Conservation (phyloP, 768 basidiomycete species). For the Termitomyces sp. region DNA sequence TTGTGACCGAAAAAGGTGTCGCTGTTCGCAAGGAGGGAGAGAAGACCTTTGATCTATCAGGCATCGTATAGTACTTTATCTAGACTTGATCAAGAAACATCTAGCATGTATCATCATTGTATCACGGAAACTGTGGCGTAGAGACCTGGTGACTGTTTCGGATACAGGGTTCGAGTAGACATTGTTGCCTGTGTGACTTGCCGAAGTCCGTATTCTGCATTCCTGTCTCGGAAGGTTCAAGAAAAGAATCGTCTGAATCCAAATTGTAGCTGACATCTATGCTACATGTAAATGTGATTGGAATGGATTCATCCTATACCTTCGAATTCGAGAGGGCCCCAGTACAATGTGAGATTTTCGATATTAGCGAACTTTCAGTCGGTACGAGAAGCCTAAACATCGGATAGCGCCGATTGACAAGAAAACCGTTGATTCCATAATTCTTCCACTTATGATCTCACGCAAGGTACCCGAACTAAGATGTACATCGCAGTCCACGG, state of each 20-base stretch:
- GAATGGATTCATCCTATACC: neutral
- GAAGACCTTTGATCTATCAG: constrained; percentile 55
- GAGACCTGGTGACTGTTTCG: no score
- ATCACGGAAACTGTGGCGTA: neutral
- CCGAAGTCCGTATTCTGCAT: no score
- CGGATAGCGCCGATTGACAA: neutral
- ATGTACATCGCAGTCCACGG: constrained; percentile 65
- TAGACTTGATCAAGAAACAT: neutral
- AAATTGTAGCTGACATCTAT: neutral
- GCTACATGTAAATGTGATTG: neutral
- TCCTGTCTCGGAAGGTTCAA: no score
- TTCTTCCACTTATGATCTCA: constrained; percentile 13
- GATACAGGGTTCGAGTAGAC: no score
- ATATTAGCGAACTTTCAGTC: neutral
- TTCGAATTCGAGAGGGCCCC: no score
- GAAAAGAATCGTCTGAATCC: no score
- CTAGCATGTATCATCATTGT: neutral
- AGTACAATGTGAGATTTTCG: neutral
- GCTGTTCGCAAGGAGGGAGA: constrained; percentile 63
- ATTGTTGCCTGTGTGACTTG: no score
- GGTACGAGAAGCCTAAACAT: neutral
- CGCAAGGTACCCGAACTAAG: neutral
- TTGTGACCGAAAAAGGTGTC: constrained; percentile 94
- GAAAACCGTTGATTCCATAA: neutral
- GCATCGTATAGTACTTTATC: constrained; percentile 33